Base-by-base conservation (phyloP, 805 yeast species). In the Nakazawaea anatomiae region DNA sequence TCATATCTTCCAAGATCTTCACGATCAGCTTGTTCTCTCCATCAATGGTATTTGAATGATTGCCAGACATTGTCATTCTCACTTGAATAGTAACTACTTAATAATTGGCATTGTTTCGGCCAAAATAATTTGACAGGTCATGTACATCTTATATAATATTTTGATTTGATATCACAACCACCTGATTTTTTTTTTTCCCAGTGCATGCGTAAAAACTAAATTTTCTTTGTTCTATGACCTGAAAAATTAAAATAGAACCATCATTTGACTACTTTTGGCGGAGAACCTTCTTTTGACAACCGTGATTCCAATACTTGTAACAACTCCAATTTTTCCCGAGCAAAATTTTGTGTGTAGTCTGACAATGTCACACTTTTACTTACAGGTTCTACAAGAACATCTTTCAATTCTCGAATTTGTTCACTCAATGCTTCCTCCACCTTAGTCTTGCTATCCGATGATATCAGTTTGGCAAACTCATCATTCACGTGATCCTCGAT, bases 311-410 rank as follows among this genome's bases (percentile, higher is more conserved):
- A 12, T 8, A 31, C 27, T 28, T 9, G 18, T 8, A 42, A 14
- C 11, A 30, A 42, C 10, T 42, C 46, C 27, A 32, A 14, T 28
- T 28, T 18, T 10, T 40, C 43, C n/a, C n/a, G 31, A 7, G 31
- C 31, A 14, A 2, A 2, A 2, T 14, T 9, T 14, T 25, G 9
- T 10, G 43, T 40, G 43, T 18, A 9, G 9, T 32, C 35, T 32
- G 35, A 9, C 35, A 32, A 32, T 9, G 8, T 32, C 60, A 71
- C 73, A 50, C 80, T 7, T 47, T 51, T 38, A 61, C 35, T 32
- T 32, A 8, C 62, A 36, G 75, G 67, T 44, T 73, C 77, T 9
- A 53, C 60, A 30, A 58, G 58, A 50, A 69, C 67, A 29, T 67
- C 67, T 45, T 55, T 55, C 11, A 43, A n/a, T 7, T 44, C 32